A percentile compares a stretch with the other conserved stretches of the same genome.
These are phyloP conservation scores for Tremellales sp. DNA, from an alignment of 1,284 basidiomycete genomes.

Conservation along the genomic window DNA sequence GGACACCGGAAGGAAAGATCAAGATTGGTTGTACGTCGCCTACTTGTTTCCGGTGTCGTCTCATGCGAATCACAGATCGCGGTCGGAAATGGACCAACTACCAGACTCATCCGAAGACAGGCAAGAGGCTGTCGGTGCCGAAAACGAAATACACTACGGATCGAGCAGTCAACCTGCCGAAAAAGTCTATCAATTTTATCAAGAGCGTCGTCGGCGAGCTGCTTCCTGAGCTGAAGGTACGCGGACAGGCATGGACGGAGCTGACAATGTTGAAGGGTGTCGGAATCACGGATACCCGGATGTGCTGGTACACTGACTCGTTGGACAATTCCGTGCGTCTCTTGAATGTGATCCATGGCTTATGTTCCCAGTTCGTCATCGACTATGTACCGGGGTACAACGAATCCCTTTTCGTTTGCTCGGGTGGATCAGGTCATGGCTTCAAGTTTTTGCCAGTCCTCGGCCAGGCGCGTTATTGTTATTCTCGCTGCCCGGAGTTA, in stretches of 20 bases:
- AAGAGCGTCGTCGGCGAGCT: slow-evolving; percentile 16
- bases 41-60: background rate
- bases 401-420: slow-evolving; percentile 10
- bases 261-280: slow-evolving; percentile 4
- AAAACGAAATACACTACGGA: slow-evolving; percentile 22
- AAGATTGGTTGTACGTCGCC: slow-evolving; percentile 27
- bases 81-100: slow-evolving; percentile 18
- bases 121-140: slow-evolving; percentile 19
- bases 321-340: slow-evolving; percentile 10
- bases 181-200: slow-evolving; percentile 19
- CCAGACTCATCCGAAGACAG: slow-evolving; percentile 8
- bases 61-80: slow-evolving; percentile 1
- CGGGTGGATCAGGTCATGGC: slow-evolving; percentile 15
- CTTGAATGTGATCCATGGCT: background rate
- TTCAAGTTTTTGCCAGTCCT: slow-evolving; percentile 20
- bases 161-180: slow-evolving; percentile 18
- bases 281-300: slow-evolving; percentile 9
- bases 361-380: slow-evolving; percentile 7
- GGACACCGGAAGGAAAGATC: slow-evolving; percentile 22
- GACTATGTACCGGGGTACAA: slow-evolving; percentile 13
- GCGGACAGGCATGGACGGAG: no score
- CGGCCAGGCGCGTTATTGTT: slow-evolving; percentile 1
- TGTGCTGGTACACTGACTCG: slow-evolving; percentile 22
- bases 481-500: background rate
- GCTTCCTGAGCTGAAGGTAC: slow-evolving; percentile 22